Percentiles rank a stretch among this genome's conserved stretches.
Conservation (phyloP, 2,329 filamentous ascomycete genomes). For the Penicillium sp. region DNA sequence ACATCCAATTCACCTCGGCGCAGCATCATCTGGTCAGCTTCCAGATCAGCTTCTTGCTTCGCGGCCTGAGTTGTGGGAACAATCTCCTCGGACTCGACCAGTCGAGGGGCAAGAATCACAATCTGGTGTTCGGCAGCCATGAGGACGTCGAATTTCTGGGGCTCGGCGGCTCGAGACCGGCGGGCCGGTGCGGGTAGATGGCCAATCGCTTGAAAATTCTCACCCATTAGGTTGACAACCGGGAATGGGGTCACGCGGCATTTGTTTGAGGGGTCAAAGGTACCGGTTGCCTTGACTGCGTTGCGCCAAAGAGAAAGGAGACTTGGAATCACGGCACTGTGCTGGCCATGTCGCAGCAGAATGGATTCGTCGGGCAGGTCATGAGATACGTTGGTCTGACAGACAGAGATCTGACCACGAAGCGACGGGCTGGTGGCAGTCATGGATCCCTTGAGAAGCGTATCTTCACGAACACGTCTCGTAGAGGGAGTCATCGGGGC, state of each 20-base stretch:
- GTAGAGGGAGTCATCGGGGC: conserved; percentile 55
- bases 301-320: conserved; percentile 51
- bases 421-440: conserved; percentile 36
- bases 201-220: conserved; percentile 44
- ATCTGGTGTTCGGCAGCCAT: conserved; percentile 48
- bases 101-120: conserved; percentile 40
- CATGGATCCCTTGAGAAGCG: conserved; percentile 46
- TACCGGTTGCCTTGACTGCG: conserved; percentile 42
- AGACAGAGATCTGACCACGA: conserved; percentile 48
- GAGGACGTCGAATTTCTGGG: conserved; percentile 43
- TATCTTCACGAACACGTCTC: conserved; percentile 50
- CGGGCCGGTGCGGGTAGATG: conserved; percentile 40
- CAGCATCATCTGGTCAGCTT: conserved; percentile 48
- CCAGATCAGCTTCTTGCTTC: conserved; percentile 26
- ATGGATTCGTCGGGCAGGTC: conserved; percentile 49
- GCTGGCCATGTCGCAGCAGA: conserved; percentile 48
- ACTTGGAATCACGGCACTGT: conserved; percentile 49
- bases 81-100: conserved; percentile 33
- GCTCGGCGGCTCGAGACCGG: conserved; percentile 27
- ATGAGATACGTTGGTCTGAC: conserved; percentile 42
- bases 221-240: conserved; percentile 46
- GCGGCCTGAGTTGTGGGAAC: conserved; percentile 14
- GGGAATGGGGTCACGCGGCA: conserved; percentile 45
- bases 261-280: conserved; percentile 45
- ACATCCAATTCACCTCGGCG: conserved; percentile 51